These are phyloP conservation scores for Cystobasidiopsis lactophilus DNA, from an alignment of 768 basidiomycete genomes.

Conservation along the genomic window DNA sequence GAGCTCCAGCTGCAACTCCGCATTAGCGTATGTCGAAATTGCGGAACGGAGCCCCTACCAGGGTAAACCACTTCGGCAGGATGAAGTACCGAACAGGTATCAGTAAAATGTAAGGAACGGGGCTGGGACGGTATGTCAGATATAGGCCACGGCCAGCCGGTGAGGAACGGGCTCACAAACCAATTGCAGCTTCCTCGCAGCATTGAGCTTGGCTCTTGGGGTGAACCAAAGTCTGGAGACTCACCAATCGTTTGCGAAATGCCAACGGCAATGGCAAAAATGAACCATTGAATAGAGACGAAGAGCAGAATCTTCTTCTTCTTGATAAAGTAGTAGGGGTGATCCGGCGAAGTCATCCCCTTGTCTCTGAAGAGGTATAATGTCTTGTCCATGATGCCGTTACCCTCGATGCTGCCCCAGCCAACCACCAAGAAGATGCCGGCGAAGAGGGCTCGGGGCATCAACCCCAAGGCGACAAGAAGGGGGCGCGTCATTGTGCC, in stretches of 20 bases:
- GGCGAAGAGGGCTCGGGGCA: slow-evolving; percentile 39
- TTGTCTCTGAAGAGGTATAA: slow-evolving; percentile 58
- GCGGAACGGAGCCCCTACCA: too few relatives aligned
- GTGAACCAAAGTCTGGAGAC: slow-evolving; percentile 16
- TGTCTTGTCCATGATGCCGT: slow-evolving; percentile 62
- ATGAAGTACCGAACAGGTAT: slow-evolving; percentile 49
- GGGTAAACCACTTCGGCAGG: slow-evolving; percentile 48
- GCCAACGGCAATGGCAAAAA: slow-evolving; percentile 71
- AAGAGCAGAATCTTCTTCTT: slow-evolving; percentile 52
- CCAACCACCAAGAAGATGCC: slow-evolving; percentile 38
- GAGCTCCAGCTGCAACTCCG: slow-evolving; percentile 37
- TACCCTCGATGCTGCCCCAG: slow-evolving; percentile 49
- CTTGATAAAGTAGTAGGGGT: slow-evolving; percentile 56
- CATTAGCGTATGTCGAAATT: too few relatives aligned
- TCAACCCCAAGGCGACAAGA: slow-evolving; percentile 50
- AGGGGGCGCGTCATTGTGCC: slow-evolving; percentile 64
- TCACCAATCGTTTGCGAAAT: slow-evolving; percentile 72
- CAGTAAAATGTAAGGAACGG: slow-evolving; percentile 33
- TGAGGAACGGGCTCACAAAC: neutral
- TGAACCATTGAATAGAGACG: slow-evolving; percentile 48
- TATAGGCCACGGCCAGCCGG: too few relatives aligned
- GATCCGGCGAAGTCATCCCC: slow-evolving; percentile 33
- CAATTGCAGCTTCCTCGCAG: slow-evolving; percentile 1
- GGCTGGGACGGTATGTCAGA: too few relatives aligned
- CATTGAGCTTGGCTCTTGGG: neutral